These are phyloP conservation scores for Psilocybe subaeruginosa DNA, from an alignment of 768 basidiomycete genomes.

Conservation along the genomic window DNA sequence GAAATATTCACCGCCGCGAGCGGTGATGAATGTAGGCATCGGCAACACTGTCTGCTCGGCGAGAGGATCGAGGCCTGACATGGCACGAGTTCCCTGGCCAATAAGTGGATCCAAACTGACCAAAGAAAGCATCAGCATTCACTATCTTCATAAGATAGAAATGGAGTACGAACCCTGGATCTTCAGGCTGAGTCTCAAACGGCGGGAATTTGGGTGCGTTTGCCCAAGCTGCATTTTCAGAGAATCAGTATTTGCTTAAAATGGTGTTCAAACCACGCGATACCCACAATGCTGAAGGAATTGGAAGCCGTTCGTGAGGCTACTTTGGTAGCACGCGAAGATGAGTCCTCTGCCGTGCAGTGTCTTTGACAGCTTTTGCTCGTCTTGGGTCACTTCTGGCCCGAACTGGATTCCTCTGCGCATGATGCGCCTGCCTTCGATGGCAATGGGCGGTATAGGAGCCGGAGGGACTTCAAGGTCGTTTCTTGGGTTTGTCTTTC, in stretches of 20 bases:
- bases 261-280: neutral
- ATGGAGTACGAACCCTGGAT: conserved; percentile 31
- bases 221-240: conserved; percentile 34
- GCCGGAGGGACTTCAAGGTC: conserved; percentile 35
- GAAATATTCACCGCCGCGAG: conserved; percentile 57
- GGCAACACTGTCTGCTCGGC: conserved; percentile 39
- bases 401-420: conserved; percentile 56
- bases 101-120: conserved; percentile 26
- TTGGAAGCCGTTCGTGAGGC: conserved; percentile 41
- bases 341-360: conserved; percentile 49
- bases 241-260: neutral
- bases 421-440: conserved; percentile 41
- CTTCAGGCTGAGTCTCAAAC: conserved; percentile 26
- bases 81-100: conserved; percentile 24
- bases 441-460: conserved; percentile 17
- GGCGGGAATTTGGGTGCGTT: conserved; percentile 40
- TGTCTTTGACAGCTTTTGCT: conserved; percentile 39
- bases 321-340: conserved; percentile 46
- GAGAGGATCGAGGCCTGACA: conserved; percentile 49
- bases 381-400: conserved; percentile 47
- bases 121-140: conserved; percentile 3
- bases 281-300: conserved; percentile 43
- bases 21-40: conserved; percentile 41
- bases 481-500: conserved; percentile 50
- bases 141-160: neutral